Evolutionary conservation across 176 grass and related monocot species (phyloP).

Genomic region (Sorghum bicolor): Sorghum_bicolor_NCBIv3 NC_012875.2:54719501-54720000

Average conservation of each 20-base stretch:
- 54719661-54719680: background rate
- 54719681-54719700: slow-evolving; percentile 7
- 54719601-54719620: slow-evolving; percentile 3
- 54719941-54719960: background rate
- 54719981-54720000: too few relatives aligned
- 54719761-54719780: background rate
- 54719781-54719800: background rate
- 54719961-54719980: too few relatives aligned
- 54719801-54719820: background rate
- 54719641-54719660: background rate
- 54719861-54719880: background rate
- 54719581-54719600: background rate
- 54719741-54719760: background rate
- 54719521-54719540: background rate
- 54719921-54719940: slow-evolving; percentile 18
- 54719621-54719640: slow-evolving; percentile 28
- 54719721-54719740: background rate
- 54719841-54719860: background rate
- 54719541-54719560: background rate
- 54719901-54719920: slow-evolving; percentile 19
- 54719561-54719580: background rate
- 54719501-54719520: background rate
- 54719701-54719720: background rate
- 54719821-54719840: too few relatives aligned
- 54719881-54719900: background rate